phyloP scores from a whole-genome alignment of 306 rosid species.

The Lathyrus oleraceus region DNA sequence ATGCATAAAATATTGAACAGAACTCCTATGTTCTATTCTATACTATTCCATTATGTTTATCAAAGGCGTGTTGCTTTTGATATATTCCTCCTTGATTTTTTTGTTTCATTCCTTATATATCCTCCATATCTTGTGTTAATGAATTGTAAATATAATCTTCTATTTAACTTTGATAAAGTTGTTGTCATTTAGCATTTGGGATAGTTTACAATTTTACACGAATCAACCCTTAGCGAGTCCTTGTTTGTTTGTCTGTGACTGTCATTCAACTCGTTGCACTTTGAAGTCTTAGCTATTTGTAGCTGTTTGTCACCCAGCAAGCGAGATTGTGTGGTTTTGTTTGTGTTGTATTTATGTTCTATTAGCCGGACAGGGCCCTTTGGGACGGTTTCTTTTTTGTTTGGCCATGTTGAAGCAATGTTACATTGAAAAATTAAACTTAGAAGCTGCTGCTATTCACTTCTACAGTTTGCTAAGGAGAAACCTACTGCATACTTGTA shows the following conservation, averaged over 20 bases:
- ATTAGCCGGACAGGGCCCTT: not conserved
- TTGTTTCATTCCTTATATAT: conserved; percentile 31
- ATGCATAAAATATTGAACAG: conserved; percentile 13
- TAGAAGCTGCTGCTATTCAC: not conserved
- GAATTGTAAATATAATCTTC: conserved; percentile 35
- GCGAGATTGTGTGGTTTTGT: not conserved
- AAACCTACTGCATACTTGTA: not conserved
- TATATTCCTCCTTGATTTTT: conserved; percentile 9
- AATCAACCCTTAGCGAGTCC: not conserved
- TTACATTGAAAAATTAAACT: not conserved
- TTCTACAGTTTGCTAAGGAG: not conserved
- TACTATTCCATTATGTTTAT: not conserved
- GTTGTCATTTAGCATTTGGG: not conserved
- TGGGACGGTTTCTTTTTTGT: not conserved
- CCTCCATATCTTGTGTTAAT: conserved; percentile 31
- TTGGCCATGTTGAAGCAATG: not conserved
- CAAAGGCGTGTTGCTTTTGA: conserved; percentile 27
- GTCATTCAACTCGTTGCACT: not conserved
- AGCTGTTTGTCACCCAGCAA: not conserved
- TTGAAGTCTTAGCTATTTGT: not conserved
- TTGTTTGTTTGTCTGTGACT: not conserved
- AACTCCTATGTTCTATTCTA: conserved; percentile 7
- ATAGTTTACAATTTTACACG: not conserved
- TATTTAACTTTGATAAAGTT: conserved; percentile 20
- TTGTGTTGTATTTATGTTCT: not conserved